Base-by-base conservation (phyloP, 495 filamentous ascomycete species). In the Aspergillus kassunensis region DNA sequence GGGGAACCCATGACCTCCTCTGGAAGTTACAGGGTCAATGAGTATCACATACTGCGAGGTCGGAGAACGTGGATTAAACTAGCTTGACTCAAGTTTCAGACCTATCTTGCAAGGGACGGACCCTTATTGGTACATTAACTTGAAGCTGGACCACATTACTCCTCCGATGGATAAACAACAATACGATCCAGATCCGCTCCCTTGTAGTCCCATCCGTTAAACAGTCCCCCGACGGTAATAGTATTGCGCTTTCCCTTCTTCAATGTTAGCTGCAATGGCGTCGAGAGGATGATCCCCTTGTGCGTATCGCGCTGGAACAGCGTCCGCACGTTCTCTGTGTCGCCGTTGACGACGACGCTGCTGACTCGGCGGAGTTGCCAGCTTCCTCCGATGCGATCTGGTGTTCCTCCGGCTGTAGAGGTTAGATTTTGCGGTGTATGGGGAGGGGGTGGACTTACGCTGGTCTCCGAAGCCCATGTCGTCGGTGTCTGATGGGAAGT, bases 391-490 rank as follows among this genome's bases (percentile, higher is more conserved):
- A 64, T 61, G 35, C 61, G 47, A 23, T 64, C 61, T 1, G 61
- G 61, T 19, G 33, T 56, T n/a, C 61, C 61, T 48, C 53, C 55
- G 3, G 61, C 61, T 64, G 52, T 46, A 12, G 3, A 5, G 39
- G 20, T 21, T 6, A 30, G 3, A 23, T 11, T n/a, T n/a, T 40
- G 13, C 13, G 2, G 10, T 15, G 4, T 18, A 21, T 9, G 8
- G 10, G 43, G 11, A 16, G 18, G 15, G 11, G n/a, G 2, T 10
- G n/a, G 9, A 58, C 58, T 55, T 43, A 64, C 58, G 61, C 50
- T 64, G 61, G 19, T 64, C 61, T 1, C 61, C 61, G 24, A 64
- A 64, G 8, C 61, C 61, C 58, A 64, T 53, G 45, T 64, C 61
- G 27, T 64, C 61, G 4, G 34, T 64, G 24, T 64, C 61, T 64